phyloP scores from a whole-genome alignment of 2,329 filamentous ascomycete species.

The Aspergillaceae sp. region DNA sequence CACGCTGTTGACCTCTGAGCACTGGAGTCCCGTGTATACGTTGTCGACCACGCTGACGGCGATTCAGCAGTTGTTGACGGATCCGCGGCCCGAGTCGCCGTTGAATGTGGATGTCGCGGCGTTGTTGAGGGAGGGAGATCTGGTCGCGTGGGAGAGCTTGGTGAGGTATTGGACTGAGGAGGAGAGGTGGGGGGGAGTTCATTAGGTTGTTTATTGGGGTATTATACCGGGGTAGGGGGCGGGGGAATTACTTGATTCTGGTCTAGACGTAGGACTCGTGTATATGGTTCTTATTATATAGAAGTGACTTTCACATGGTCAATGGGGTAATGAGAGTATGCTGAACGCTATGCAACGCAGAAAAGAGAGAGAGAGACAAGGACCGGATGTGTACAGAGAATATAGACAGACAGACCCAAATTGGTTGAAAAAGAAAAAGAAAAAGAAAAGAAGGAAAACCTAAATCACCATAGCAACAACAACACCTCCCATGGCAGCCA shows the following conservation, averaged over 20 bases:
- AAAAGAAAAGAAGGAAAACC: neutral
- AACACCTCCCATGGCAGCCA: slow-evolving; percentile 34
- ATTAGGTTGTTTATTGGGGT: neutral
- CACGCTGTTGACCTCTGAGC: slow-evolving; percentile 62
- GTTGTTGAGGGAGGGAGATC: slow-evolving; percentile 38
- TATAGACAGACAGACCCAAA: too few species aligned
- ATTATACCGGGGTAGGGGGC: neutral
- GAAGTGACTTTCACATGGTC: too few species aligned
- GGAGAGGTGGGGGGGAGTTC: slow-evolving; percentile 30
- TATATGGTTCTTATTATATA: too few species aligned
- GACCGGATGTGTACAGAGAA: neutral
- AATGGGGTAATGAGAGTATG: neutral
- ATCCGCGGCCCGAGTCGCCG: slow-evolving; percentile 40
- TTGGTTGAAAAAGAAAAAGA: neutral
- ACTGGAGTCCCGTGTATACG: slow-evolving; percentile 82
- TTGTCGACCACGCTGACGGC: slow-evolving; percentile 46
- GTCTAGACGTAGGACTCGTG: too few species aligned
- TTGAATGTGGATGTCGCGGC: slow-evolving; percentile 43
- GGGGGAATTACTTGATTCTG: too few species aligned
- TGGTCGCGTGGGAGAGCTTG: slow-evolving; percentile 38
- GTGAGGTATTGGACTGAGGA: slow-evolving; percentile 41
- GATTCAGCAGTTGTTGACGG: slow-evolving; percentile 39
- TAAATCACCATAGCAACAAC: slow-evolving; percentile 32
- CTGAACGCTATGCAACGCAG: neutral
- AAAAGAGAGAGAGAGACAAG: neutral